Conservation (phyloP, 768 basidiomycete species). For the Austroboletus eburneus region DNA sequence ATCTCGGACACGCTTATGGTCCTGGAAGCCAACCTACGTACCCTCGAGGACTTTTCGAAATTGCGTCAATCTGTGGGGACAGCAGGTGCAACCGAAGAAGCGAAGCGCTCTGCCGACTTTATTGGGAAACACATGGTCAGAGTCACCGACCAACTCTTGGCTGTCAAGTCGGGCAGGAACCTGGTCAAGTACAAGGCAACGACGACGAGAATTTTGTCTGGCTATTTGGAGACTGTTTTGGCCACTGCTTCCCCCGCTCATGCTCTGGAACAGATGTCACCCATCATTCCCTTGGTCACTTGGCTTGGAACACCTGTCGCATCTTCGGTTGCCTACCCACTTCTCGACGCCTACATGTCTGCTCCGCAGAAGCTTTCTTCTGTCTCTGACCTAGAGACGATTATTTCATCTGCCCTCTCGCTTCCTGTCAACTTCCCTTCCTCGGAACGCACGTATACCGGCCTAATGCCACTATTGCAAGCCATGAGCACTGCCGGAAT, state of each 20-base stretch:
- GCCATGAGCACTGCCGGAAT: conserved; percentile 34
- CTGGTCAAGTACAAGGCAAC: conserved; percentile 15
- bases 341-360: conserved; percentile 45
- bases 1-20: conserved; percentile 40
- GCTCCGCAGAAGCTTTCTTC: conserved; percentile 33
- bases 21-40: conserved; percentile 39
- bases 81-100: conserved; percentile 5
- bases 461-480: conserved; percentile 41
- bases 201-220: conserved; percentile 13
- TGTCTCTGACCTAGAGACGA: conserved; percentile 40
- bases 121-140: conserved; percentile 18
- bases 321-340: conserved; percentile 33
- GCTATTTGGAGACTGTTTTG: conserved; percentile 14
- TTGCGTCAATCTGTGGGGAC: conserved; percentile 1
- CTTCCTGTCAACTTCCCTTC: conserved; percentile 17
- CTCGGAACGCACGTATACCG: conserved; percentile 33
- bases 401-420: conserved; percentile 39
- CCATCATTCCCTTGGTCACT: conserved; percentile 29
- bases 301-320: conserved; percentile 32
- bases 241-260: neutral
- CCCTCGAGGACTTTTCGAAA: conserved; percentile 22
- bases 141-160: conserved; percentile 3
- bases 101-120: conserved; percentile 21
- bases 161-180: conserved; percentile 12
- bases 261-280: conserved; percentile 7